Evolutionary conservation across 768 basidiomycete species (phyloP).

Genomic region (Scleroderma bovista): DNA sequence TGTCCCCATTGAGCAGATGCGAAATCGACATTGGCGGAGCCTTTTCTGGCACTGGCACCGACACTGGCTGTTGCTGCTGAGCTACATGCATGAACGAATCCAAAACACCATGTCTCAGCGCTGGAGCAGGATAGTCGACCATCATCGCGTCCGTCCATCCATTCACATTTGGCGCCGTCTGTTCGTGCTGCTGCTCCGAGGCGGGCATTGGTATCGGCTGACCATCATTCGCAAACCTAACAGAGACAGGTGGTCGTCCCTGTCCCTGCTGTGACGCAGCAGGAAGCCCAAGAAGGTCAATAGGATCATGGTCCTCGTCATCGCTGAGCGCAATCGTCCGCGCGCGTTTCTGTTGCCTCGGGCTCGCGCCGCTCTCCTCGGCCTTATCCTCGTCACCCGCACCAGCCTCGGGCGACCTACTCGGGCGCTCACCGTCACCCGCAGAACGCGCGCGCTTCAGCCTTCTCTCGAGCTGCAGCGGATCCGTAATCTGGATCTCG

Average conservation of each 20-base stretch:
- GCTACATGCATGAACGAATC: slow-evolving; percentile 42
- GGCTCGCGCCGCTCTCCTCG: slow-evolving; percentile 37
- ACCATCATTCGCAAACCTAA: slow-evolving; percentile 46
- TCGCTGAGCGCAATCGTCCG: slow-evolving; percentile 37
- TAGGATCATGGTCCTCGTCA: slow-evolving; percentile 45
- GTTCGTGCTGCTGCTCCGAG: slow-evolving; percentile 4
- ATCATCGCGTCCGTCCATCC: slow-evolving; percentile 26
- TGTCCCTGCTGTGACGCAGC: slow-evolving; percentile 27
- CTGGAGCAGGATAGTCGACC: slow-evolving; percentile 28
- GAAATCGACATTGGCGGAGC: slow-evolving; percentile 18
- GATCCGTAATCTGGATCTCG: slow-evolving; percentile 71
- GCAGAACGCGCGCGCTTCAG: slow-evolving; percentile 68
- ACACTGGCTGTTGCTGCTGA: slow-evolving; percentile 27
- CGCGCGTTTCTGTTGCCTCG: slow-evolving; percentile 50
- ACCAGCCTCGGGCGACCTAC: slow-evolving; percentile 38
- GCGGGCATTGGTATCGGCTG: slow-evolving; percentile 8
- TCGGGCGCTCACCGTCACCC: slow-evolving; percentile 39
- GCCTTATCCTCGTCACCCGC: slow-evolving; percentile 39
- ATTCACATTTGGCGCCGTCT: neutral
- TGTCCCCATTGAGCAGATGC: slow-evolving; percentile 20
- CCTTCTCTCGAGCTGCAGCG: slow-evolving; percentile 65
- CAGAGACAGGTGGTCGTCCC: slow-evolving; percentile 24
- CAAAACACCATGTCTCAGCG: slow-evolving; percentile 39
- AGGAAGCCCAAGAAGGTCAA: slow-evolving; percentile 33
- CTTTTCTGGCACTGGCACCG: slow-evolving; percentile 24